Base-by-base conservation (phyloP, 2,329 filamentous ascomycete species). In the Fusarium irregulare region DNA sequence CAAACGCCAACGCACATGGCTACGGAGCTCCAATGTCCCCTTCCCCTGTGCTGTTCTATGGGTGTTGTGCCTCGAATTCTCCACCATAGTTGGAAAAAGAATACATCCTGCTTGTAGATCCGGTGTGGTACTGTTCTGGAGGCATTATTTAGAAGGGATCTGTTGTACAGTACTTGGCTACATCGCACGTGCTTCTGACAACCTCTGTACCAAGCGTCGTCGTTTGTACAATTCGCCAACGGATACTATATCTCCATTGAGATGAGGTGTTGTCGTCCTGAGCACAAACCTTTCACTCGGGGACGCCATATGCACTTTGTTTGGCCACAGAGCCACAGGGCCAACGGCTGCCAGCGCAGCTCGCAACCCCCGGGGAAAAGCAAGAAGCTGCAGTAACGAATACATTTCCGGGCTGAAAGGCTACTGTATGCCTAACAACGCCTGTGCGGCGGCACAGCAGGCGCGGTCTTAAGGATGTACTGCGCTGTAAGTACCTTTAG, bases 381-480 rank as follows among this genome's bases (percentile, higher is more conserved):
- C 60, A 59, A 64, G 45, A 59, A 46, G 25, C 18, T 34, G 25
- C 51, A 63, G 16, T 18, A 21, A 20, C 32, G 47, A 59, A 45
- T 40, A 25, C 34, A 59, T 45, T 65, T 49, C 45, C 28, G 40
- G 60, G 60, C 53, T 46, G 47, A 56, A 66, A 51, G 49, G 25
- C 49, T 51, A 51, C 23, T 51, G 23, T 14, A 37, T 27, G 40
- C 49, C 49, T 42, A 51, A 42, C 49, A 41, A 41, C 49, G 60
- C 34, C 65, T 54, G 49, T 54, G 56, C 54, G 59, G 61, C 61
- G 47, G 61, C 63, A 44, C 58, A 57, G 58, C 59, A 49, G 44
- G 30, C 44, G 53, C 53, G 21, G 53, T 32, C 27, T 48, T 47
- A 56, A 48, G 18, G 44, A 40, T 48, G 44, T 48, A 37, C 44